phyloP scores from a whole-genome alignment of 2,329 filamentous ascomycete species.

The Ophiosphaerella narmari region DNA sequence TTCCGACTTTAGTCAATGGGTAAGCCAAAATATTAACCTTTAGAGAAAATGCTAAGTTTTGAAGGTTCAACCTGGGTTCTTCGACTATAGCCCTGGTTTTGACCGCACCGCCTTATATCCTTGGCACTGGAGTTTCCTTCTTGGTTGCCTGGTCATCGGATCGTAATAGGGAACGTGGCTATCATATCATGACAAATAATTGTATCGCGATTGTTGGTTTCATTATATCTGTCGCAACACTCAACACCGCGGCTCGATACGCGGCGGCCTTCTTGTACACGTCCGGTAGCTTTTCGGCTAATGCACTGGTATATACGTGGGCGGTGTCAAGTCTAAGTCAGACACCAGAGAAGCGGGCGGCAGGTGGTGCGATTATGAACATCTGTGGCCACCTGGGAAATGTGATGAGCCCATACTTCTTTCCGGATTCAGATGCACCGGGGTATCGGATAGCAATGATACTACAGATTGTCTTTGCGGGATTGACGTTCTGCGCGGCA shows the following conservation, averaged over 20 bases:
- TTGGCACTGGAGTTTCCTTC: conserved; percentile 16
- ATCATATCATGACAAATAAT: conserved; percentile 16
- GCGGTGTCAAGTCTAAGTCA: conserved; percentile 39
- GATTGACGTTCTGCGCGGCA: conserved; percentile 10
- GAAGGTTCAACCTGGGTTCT: conserved; percentile 13
- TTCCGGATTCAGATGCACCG: conserved; percentile 21
- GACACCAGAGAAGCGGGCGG: conserved; percentile 48
- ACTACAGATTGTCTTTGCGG: conserved; percentile 17
- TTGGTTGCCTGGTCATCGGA: conserved; percentile 11
- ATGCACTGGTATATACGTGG: conserved; percentile 46
- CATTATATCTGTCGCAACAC: conserved; percentile 18
- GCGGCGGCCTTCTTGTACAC: conserved; percentile 40
- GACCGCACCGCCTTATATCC: conserved; percentile 15
- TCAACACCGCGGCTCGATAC: conserved; percentile 18
- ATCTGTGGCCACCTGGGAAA: conserved; percentile 47
- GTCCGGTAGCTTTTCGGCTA: conserved; percentile 40
- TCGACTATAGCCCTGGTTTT: conserved; percentile 10
- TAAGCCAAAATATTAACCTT: too few species aligned
- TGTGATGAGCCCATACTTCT: conserved; percentile 50
- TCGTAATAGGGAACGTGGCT: conserved; percentile 13
- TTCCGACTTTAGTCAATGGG: conserved; percentile 12
- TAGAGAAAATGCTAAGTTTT: too few species aligned
- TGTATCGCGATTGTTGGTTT: conserved; percentile 14
- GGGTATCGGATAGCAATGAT: conserved; percentile 21
- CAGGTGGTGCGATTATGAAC: conserved; percentile 45